Base-by-base conservation (phyloP, 306 rosid species). In the Lathyrus tuberosus region DNA sequence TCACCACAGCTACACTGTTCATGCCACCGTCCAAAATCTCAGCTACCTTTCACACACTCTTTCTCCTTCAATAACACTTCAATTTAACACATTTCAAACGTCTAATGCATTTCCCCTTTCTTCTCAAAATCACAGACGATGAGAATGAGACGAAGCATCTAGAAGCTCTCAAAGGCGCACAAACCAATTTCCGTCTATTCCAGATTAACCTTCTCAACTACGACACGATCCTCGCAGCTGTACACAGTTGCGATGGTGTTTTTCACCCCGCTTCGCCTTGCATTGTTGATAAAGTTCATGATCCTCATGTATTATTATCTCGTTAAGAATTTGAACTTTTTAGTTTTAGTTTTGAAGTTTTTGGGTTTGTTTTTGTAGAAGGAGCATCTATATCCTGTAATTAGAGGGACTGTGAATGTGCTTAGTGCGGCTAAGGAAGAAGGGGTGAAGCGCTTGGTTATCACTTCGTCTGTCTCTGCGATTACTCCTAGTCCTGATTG, bases 221-320 rank as follows among this genome's bases (percentile, higher is more conserved):
- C 70, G 76, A 65, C 60, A 73, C 96, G 60, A 72, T 88, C 56
- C 46, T 64, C 67, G 67, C 89, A 17, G 90, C 98, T 35, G 37
- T 92, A 35, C 13, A 20, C 7, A 96, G 96, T 69, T 92, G 96
- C 71, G 43, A 61, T 60, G 98, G 98, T 35, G 88, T 92, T 62
- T 89, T 92, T 87, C 98, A 88, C 81, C 87, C 90, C 10, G 98
- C 98, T 60, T 92, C 95, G 13, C 98, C 96, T 2, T 83, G 91
- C 77, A 80, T 71, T 48, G 85, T 92, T 12, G 96, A 87, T 20
- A 59, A 70, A 67, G 96, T 92, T 30, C 74, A 74, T 0, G 84
- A 90, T 37, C 98, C 98, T 17, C 75, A 92, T 91, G 62, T 56
- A 10, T 0, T 20, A 18, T 18, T 18, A 9, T n/a, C 12, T 53